Base-by-base conservation (phyloP, 768 basidiomycete species). In the Leccinellum rugosiceps region DNA sequence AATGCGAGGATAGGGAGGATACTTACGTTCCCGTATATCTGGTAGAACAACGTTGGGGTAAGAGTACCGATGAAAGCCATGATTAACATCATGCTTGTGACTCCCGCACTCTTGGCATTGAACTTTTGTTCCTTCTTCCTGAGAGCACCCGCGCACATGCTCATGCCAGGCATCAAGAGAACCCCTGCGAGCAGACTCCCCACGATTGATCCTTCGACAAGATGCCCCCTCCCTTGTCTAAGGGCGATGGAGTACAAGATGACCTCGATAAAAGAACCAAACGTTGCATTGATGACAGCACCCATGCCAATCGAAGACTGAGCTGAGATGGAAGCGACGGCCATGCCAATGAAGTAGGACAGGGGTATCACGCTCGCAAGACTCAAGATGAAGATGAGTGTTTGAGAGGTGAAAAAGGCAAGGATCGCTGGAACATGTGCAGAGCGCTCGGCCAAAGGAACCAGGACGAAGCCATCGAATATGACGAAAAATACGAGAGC, bases 311-410 rank as follows among this genome's bases (percentile, higher is more conserved):
- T 99, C 2, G 91, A 94, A 0, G 93, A 95, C 68, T 98, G 97
- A 0, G 97, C 97, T n/a, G 90, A 93, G 66, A 99, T 98, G 45
- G 92, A 94, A 3, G 97, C 97, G 58, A 99, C 97, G 8, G 97
- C 97, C 97, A 98, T 98, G 17, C 97, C 97, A 68, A 99, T 98
- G 77, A 99, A 99, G 78, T 99, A 99, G 8, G 92, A 94, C 19
- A 99, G 80, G 0, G 97, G 97, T 62, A 99, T 98, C 67, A 99
- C 93, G 63, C 91, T 92, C 26, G 90, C 83, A 46, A 99, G 78
- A 62, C 88, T 83, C 65, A 95, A 74, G 45, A 92, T 62, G 72
- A 99, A 98, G 65, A 98, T 88, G 65, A 92, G 74, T 3, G 81
- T 83, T 50, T 86, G 86, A 1, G 87, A 87, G 7, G 91, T 81